Base-by-base conservation (phyloP, 2,329 filamentous ascomycete genomes). In the Pseudogymnoascus sp. region DNA sequence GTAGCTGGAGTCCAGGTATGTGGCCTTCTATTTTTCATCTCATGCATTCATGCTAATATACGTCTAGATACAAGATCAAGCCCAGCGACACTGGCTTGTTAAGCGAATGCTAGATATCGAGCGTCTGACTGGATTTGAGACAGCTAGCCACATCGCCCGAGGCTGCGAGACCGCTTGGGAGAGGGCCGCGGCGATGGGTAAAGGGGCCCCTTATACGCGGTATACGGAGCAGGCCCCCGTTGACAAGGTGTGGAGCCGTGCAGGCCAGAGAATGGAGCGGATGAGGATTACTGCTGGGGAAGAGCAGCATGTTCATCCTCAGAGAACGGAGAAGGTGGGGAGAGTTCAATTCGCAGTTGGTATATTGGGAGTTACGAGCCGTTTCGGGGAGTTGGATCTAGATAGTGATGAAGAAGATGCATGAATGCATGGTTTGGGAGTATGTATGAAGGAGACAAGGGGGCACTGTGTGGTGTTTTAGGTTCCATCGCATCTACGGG, bases 121-220 rank as follows among this genome's bases (percentile, higher is more conserved):
- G 2, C 84, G 87, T 1, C 79, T 94, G 6, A 96, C 91, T 0
- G 94, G 94, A 0, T 97, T 91, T 89, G 88, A 91, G 69, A 91
- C 89, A 1, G 89, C 91, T 1, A 83, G 85, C 35, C 85, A 92
- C 42, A 93, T 97, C 66, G 91, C 91, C 0, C 81, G 84, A 59
- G 92, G 91, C 1, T 96, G 91, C 73, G 92, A 97, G 74, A 87
- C 86, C 2, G 83, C 86, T 0, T 99, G 94, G 94, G 81, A 84
- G 64, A 90, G 87, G 71, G 86, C 89, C 0, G 88, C 84, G 3
- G 82, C 87, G 65, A 79, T 89, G 68, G 90, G 90, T 0, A 82
- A 85, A 53, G 93, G 92, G 0, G 91, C 92, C 3, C 85, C 85
- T 0, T 97, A 96, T 72, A 74, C 77, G 60, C 78, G 82, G 25